phyloP scores from a whole-genome alignment of 257 asterid genomes.

The Nicotiana attenuata region DNA sequence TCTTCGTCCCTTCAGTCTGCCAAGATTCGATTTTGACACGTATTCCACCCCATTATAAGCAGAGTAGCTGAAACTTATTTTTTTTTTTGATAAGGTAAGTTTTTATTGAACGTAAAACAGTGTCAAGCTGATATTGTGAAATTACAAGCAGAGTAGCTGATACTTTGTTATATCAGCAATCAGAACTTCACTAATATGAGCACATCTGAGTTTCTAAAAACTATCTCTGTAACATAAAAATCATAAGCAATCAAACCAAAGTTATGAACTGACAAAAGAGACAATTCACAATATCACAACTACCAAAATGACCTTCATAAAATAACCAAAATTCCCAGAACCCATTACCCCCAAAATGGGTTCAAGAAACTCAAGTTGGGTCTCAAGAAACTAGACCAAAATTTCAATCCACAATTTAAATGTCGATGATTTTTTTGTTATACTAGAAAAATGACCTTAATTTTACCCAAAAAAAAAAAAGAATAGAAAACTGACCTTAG shows the following conservation, averaged over 20 bases:
- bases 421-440: background rate
- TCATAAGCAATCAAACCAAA: background rate
- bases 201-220: background rate
- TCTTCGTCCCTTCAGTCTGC: background rate
- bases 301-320: background rate
- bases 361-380: background rate
- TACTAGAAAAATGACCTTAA: background rate
- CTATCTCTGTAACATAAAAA: background rate
- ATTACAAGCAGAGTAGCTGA: background rate
- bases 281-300: conserved; percentile 3
- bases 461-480: background rate
- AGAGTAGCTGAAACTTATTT: background rate
- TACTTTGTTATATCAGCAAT: background rate
- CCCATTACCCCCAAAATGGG: background rate
- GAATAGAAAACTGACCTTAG: background rate
- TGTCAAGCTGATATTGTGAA: no score
- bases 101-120: no score
- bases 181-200: background rate
- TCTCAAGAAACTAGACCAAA: background rate
- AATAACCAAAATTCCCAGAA: background rate
- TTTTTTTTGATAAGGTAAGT: no score
- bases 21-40: background rate
- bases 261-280: background rate
- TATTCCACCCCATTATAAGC: background rate
- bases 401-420: background rate